phyloP scores from a whole-genome alignment of 768 basidiomycete genomes.

The Gloeopeniophorella convolvens region DNA sequence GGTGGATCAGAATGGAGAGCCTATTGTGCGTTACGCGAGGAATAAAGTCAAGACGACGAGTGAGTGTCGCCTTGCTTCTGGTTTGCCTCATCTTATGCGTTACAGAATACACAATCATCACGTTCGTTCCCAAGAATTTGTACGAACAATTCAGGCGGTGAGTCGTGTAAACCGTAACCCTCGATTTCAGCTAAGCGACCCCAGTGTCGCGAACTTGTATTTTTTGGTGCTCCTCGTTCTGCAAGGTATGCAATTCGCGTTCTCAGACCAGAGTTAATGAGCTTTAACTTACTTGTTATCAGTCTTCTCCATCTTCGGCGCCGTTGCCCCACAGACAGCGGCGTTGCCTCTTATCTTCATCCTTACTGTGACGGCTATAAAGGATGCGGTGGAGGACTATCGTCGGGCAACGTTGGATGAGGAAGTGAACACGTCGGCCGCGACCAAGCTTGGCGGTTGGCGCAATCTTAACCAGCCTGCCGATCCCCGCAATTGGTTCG shows the following conservation, averaged over 20 bases:
- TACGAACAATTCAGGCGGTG: conserved; percentile 91
- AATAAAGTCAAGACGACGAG: conserved; percentile 95
- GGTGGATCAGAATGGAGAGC: conserved; percentile 68
- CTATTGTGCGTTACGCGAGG: conserved; percentile 68
- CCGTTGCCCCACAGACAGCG: conserved; percentile 72
- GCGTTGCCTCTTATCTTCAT: conserved; percentile 87
- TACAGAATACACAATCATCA: conserved; percentile 82
- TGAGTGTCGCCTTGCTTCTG: conserved; percentile 36
- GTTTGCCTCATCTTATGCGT: neutral
- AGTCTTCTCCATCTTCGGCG: conserved; percentile 92
- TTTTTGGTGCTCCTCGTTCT: conserved; percentile 80
- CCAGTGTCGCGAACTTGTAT: conserved; percentile 85
- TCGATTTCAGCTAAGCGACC: conserved; percentile 9
- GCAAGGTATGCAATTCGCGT: conserved; percentile 42
- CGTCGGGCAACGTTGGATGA: conserved; percentile 84
- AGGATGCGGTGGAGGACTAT: conserved; percentile 95
- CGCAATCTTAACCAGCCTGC: conserved; percentile 81
- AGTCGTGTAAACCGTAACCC: conserved; percentile 19
- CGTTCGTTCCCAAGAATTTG: conserved; percentile 91
- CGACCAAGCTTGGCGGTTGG: conserved; percentile 86
- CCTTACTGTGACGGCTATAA: conserved; percentile 82
- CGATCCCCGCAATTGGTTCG: conserved; percentile 70
- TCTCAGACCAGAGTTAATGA: neutral
- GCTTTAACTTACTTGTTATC: conserved; percentile 15
- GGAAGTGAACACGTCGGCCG: conserved; percentile 90